Percentiles rank a stretch among this genome's conserved stretches.
Conservation (phyloP, 306 rosid species). For the Leucaena leucocephala region DNA sequence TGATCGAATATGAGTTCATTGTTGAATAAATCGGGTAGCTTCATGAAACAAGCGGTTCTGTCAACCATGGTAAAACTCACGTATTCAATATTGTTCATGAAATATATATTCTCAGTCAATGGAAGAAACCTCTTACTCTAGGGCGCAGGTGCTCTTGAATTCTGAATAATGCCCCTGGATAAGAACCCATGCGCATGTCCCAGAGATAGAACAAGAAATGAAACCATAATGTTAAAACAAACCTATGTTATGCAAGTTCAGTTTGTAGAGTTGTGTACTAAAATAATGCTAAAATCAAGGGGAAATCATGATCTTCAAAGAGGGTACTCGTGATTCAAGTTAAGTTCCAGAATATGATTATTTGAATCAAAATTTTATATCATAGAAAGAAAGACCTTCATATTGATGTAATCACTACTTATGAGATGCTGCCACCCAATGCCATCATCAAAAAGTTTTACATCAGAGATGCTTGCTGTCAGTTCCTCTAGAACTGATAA, state of each 20-base stretch:
- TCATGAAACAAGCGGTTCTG: constrained; percentile 18
- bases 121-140: constrained; percentile 40
- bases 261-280: no score
- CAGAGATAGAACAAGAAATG: constrained; percentile 55
- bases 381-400: constrained; percentile 51
- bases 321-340: no score
- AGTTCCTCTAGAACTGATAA: constrained; percentile 51
- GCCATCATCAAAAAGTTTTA: constrained; percentile 58
- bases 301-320: no score
- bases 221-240: not conserved
- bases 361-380: not conserved
- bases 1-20: constrained; percentile 69
- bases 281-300: no score
- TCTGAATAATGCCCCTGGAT: constrained; percentile 60
- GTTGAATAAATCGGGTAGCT: constrained; percentile 62
- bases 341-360: not conserved
- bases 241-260: no score
- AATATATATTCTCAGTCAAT: no score
- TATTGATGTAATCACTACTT: constrained; percentile 73
- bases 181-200: constrained; percentile 71
- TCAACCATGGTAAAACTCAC: not conserved
- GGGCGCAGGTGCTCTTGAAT: constrained; percentile 74
- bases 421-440: constrained; percentile 49
- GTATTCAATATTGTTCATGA: not conserved
- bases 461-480: constrained; percentile 64